These are phyloP conservation scores for Chlorella sp. DNA, from an alignment of 139 green algal genomes.

Conservation along the genomic window DNA sequence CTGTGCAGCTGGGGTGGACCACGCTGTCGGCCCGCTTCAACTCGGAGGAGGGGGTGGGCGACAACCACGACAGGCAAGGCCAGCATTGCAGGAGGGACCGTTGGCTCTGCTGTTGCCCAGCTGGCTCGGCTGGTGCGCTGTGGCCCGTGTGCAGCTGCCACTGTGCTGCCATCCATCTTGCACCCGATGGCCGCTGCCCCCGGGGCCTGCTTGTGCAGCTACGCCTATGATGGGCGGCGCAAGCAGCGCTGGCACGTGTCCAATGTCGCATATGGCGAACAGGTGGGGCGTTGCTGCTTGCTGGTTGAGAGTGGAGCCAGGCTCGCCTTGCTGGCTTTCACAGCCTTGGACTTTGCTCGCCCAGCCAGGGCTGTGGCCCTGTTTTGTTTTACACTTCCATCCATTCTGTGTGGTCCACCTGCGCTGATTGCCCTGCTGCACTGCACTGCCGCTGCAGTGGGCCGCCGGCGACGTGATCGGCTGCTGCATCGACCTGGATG, in stretches of 20 bases:
- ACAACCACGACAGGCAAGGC: constrained; percentile 71
- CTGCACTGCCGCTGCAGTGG: constrained; percentile 40
- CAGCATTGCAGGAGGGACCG: background rate
- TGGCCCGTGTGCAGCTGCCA: too few species aligned
- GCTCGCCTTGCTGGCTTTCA: too few species aligned
- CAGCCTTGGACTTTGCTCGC: too few species aligned
- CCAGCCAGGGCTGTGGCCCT: too few species aligned
- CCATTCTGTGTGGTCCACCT: too few species aligned
- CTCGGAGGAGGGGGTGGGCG: constrained; percentile 92
- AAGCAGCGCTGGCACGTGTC: constrained; percentile 85
- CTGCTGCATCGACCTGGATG: constrained; percentile 86
- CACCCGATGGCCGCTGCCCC: too few species aligned
- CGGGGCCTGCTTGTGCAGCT: constrained; percentile 35
- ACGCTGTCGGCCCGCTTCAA: constrained; percentile 87
- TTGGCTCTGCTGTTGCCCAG: too few species aligned
- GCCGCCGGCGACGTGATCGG: constrained; percentile 88
- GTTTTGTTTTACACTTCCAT: too few species aligned
- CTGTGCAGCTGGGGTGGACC: constrained; percentile 44
- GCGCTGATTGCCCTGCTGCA: too few species aligned
- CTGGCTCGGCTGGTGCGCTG: too few species aligned
- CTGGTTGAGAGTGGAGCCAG: too few species aligned
- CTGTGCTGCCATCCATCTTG: background rate
- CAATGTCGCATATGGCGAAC: constrained; percentile 73
- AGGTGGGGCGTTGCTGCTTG: too few species aligned
- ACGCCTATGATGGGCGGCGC: constrained; percentile 81